Evolutionary conservation across 164 flowering plant species (phyloP), one percentile per base, ranked within the genome.

Genomic region (Chimonanthus salicifolius): DNA sequence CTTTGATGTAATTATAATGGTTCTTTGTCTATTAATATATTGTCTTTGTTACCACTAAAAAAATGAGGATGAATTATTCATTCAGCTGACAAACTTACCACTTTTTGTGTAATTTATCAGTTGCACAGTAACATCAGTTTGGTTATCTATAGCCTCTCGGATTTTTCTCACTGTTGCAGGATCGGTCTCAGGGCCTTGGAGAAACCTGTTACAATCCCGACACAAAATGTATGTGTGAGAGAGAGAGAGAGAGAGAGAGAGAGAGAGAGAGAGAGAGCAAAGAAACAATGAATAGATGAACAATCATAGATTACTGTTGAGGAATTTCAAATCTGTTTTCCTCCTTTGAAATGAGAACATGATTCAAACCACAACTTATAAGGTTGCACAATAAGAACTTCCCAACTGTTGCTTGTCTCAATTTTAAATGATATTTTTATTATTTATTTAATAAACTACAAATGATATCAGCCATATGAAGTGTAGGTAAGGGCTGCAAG

Each of bases 151-250:
- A 47, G 99, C 99, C 3, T 88, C 76, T 76, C 99, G 85, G 20
- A 95, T 95, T 80, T 92, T 90, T 80, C 79, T 89, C 70, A 95
- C 98, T 6, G 98, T 95, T 1, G 91, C 85, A 43, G 92, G 93
- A 85, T 93, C 97, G 73, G 99, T 95, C 83, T 95, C 99, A 46
- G 99, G 99, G 11, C 99, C 99, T 84, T 95, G 99, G 33, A 95
- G 94, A 78, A 95, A 95, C 84, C 98, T 95, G 76, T 54, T 58
- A 80, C 6, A 46, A 63, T 60, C 43, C 44, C 68, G 48, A 58
- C 11, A 58, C 7, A 54, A 44, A 67, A 54, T 3, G 33, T 33
- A 1, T 33, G 33, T 33, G 33, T 33, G 21, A 20, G 49, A 68
- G 43, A 47, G 46, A 15, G 9, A 68, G 33, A 62, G 64, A 62